Percentiles rank a stretch among this genome's conserved stretches.
Conservation (phyloP, 768 basidiomycete species). For the Fomitopsis pulvina region DNA sequence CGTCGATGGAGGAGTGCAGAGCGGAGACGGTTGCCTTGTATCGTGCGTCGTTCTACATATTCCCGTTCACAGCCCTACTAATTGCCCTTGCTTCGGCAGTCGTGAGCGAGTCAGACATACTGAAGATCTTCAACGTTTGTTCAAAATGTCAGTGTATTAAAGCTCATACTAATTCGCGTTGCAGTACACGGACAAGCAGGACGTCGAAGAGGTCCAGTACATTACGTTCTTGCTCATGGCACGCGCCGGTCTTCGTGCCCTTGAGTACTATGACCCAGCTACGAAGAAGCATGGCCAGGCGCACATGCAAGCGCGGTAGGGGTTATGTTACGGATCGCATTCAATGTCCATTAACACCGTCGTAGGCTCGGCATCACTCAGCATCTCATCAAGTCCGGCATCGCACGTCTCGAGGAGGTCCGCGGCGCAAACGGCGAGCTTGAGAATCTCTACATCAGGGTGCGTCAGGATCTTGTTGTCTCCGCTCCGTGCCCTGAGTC, state of each 20-base stretch:
- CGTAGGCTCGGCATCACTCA: constrained; percentile 75
- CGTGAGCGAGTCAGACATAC: constrained; percentile 66
- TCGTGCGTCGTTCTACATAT: constrained; percentile 36
- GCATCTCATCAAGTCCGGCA: constrained; percentile 63
- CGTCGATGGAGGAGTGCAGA: constrained; percentile 91
- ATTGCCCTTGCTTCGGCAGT: too few species aligned
- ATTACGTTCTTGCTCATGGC: constrained; percentile 83
- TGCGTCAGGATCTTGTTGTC: constrained; percentile 26
- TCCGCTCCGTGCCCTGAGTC: too few species aligned
- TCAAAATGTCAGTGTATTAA: too few species aligned
- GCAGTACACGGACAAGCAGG: constrained; percentile 62
- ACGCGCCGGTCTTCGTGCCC: constrained; percentile 69
- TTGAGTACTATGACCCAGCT: constrained; percentile 79
- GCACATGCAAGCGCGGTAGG: constrained; percentile 85
- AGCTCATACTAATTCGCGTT: neutral
- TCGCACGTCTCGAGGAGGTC: constrained; percentile 66
- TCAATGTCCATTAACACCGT: neutral
- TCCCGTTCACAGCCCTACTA: neutral
- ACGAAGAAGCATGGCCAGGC: constrained; percentile 84
- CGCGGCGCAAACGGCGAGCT: constrained; percentile 50
- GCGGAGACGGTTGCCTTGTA: constrained; percentile 83
- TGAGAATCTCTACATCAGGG: constrained; percentile 64
- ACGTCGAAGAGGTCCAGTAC: constrained; percentile 73
- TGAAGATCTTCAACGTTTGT: constrained; percentile 74
- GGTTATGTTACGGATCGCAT: constrained; percentile 11